These are phyloP conservation scores for Sugiyamaella qingdaonensis DNA, from an alignment of 805 yeast species.

Conservation along the genomic window DNA sequence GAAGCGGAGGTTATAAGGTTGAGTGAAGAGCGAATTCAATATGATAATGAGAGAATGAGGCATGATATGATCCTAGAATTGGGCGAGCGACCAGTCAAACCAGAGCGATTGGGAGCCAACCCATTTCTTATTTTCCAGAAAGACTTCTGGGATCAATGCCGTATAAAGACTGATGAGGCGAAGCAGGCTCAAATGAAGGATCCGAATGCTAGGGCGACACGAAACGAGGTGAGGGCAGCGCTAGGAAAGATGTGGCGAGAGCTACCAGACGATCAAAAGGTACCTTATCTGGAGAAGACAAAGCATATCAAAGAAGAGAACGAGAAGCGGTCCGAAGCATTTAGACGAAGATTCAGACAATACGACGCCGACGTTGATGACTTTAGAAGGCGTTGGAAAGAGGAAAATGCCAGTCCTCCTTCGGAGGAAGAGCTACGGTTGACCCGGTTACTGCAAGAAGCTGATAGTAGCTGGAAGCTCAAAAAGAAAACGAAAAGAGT, in stretches of 20 bases:
- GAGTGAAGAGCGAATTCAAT: slow-evolving; percentile 26
- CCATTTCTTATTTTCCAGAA: slow-evolving; percentile 40
- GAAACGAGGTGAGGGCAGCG: slow-evolving; percentile 38
- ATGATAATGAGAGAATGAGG: slow-evolving; percentile 33
- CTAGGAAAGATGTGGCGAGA: slow-evolving; percentile 41
- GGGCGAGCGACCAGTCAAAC: slow-evolving; percentile 37
- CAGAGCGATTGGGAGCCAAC: slow-evolving; percentile 37
- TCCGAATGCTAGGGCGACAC: slow-evolving; percentile 31
- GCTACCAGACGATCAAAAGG: slow-evolving; percentile 34
- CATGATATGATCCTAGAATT: slow-evolving; percentile 33
- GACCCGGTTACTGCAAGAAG: slow-evolving; percentile 18
- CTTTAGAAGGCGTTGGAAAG: slow-evolving; percentile 36
- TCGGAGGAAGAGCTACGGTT: slow-evolving; percentile 27
- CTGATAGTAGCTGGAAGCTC: slow-evolving; percentile 3
- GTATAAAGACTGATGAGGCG: slow-evolving; percentile 33
- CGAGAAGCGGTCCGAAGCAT: slow-evolving; percentile 33
- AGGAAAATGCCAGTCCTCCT: slow-evolving; percentile 33
- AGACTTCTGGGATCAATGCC: slow-evolving; percentile 39
- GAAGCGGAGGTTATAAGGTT: slow-evolving; percentile 28
- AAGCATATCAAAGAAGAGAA: slow-evolving; percentile 33
- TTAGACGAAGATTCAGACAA: slow-evolving; percentile 28
- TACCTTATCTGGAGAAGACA: slow-evolving; percentile 36
- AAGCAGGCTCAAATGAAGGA: slow-evolving; percentile 31
- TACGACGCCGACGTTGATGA: slow-evolving; percentile 37
- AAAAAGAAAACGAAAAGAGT: background rate